Evolutionary conservation across 2,329 filamentous ascomycete genomes (phyloP).

Genomic region (Alternaria arbusti): DNA sequence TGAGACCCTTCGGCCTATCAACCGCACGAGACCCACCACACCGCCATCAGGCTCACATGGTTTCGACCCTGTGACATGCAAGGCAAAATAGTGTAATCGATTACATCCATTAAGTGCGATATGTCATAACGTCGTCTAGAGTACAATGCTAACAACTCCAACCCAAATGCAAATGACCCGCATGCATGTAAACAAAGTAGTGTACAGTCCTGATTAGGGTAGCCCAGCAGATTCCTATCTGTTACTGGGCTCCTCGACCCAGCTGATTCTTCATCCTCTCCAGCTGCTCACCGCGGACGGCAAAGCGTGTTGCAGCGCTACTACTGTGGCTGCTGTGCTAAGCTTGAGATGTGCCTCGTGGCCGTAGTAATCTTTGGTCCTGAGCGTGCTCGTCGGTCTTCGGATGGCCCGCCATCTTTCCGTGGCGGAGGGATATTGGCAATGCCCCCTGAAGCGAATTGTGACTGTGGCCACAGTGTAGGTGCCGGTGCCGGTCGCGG

Average conservation of each 20-base stretch:
- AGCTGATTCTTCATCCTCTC: not conserved
- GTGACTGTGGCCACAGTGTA: not conserved
- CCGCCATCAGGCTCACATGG: not conserved
- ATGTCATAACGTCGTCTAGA: not conserved
- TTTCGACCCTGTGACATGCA: not conserved
- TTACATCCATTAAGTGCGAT: not conserved
- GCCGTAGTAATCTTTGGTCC: no score
- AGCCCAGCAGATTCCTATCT: not conserved
- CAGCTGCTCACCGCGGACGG: not conserved
- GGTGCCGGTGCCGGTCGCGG: not conserved
- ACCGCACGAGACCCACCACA: slow-evolving; percentile 3
- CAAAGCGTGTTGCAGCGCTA: not conserved
- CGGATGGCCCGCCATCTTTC: not conserved
- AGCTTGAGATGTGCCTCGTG: not conserved
- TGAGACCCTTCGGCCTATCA: slow-evolving; percentile 2
- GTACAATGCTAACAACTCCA: not conserved
- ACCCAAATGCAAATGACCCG: slow-evolving; percentile 1
- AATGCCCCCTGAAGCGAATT: not conserved
- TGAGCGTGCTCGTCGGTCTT: not conserved
- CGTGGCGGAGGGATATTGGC: not conserved
- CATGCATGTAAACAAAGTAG: not conserved
- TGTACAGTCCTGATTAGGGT: not conserved
- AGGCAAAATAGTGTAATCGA: not conserved
- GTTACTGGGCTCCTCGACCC: not conserved
- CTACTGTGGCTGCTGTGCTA: not conserved